phyloP scores from a whole-genome alignment of 768 basidiomycete genomes.

The Phylloporus sp. region DNA sequence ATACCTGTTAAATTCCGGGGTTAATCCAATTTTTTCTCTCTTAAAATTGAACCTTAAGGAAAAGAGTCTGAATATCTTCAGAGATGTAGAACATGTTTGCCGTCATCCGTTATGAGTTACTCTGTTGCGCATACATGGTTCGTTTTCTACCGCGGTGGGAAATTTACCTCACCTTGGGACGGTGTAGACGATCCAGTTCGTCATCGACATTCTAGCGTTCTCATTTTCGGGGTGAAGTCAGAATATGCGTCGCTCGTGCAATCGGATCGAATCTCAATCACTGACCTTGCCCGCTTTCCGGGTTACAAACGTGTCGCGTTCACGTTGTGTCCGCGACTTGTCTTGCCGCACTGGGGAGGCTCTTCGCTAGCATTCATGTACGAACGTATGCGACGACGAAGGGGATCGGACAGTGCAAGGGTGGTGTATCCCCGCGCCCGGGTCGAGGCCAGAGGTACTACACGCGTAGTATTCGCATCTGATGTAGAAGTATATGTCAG shows the following conservation, averaged over 20 bases:
- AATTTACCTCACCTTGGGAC: slow-evolving; percentile 22
- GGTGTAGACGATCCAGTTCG: slow-evolving; percentile 26
- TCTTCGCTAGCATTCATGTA: no score
- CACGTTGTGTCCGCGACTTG: no score
- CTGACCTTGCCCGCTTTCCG: slow-evolving; percentile 2
- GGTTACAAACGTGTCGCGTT: slow-evolving; percentile 26
- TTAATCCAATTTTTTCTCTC: no score
- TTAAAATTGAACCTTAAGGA: no score
- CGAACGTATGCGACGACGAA: no score
- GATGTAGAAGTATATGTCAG: no score
- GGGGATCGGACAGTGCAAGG: no score
- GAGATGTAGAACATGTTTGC: slow-evolving; percentile 85
- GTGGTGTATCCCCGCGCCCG: no score
- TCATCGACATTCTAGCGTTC: slow-evolving; percentile 19
- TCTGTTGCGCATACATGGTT: slow-evolving; percentile 1
- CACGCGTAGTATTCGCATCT: no score
- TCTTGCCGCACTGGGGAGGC: no score
- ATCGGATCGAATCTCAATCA: neutral
- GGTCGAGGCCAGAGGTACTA: no score
- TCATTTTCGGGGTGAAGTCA: slow-evolving; percentile 23
- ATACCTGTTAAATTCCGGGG: no score
- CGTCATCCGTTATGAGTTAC: neutral
- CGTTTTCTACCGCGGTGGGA: slow-evolving; percentile 22
- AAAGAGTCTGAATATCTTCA: slow-evolving; percentile 82
- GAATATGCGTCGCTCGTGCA: neutral